These are phyloP conservation scores for Sorghum bicolor DNA, from an alignment of 176 grass and related monocot species.

Conservation along the genomic window DNA sequence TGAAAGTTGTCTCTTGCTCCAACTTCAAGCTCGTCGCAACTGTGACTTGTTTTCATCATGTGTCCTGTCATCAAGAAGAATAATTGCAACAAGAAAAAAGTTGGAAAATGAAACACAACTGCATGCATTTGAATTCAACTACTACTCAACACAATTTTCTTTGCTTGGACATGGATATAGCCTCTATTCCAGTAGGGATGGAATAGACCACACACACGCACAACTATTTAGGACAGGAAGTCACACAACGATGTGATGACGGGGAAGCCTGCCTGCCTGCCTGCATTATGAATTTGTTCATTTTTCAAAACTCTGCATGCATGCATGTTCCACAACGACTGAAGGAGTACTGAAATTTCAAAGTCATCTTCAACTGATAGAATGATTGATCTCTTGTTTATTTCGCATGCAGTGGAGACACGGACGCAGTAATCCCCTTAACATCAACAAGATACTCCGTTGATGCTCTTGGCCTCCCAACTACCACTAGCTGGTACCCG, in stretches of 20 bases:
- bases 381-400: background rate
- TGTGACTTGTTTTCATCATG: background rate
- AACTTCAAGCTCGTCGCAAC: background rate
- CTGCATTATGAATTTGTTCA: background rate
- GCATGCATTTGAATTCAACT: background rate
- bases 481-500: constrained; percentile 50
- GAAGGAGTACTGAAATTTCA: background rate
- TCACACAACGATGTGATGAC: background rate
- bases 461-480: constrained; percentile 57
- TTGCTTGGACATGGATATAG: background rate
- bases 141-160: too few relatives aligned
- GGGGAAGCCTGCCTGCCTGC: too few relatives aligned
- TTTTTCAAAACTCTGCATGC: too few relatives aligned
- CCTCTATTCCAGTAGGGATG: background rate
- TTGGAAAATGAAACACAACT: background rate
- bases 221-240: background rate
- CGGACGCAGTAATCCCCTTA: constrained; percentile 65
- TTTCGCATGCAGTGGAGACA: constrained; percentile 65
- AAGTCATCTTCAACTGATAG: background rate
- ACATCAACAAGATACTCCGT: constrained; percentile 81
- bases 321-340: background rate
- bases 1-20: background rate
- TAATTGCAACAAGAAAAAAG: background rate
- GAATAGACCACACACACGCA: too few relatives aligned
- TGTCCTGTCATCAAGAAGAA: background rate